Evolutionary conservation across 768 basidiomycete species (phyloP), one percentile per base, ranked within the genome.

Genomic region (Amanita polypyramis): DNA sequence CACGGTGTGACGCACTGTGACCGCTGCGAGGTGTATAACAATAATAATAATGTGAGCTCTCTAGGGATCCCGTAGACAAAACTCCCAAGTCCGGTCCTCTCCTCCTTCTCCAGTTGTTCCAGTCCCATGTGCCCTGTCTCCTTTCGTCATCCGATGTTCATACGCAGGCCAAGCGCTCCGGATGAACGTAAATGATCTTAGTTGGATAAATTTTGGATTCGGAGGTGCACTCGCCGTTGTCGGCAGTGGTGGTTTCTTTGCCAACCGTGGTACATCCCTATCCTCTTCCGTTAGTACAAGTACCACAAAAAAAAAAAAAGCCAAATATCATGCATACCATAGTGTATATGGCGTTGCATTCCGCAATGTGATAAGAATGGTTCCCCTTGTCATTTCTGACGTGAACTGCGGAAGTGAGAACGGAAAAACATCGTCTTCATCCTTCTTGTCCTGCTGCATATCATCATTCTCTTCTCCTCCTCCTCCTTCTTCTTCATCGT

Each of bases 111-210:
- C 85, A 10, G 78, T 87, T 66, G 62, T 82, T 21, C 75, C 78
- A 34, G 67, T 75, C 23, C 77, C 82, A 59, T 75, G 75, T 0
- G 62, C 86, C 60, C 77, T 72, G 67, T 77, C 89, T 4, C 94
- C 94, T 58, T 92, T 85, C 2, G 95, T 96, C 81, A 95, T 85
- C n/a, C 89, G 70, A 61, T 98, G 95, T 55, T 83, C 83, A 56
- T 97, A 98, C 1, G 89, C 91, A 41, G 75, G 77, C 80, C 91
- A 98, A 0, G 67, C 53, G 8, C 62, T 61, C 35, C 86, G 70
- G 35, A 79, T 68, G 59, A 98, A 97, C 14, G 62, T 69, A 62
- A 94, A 97, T 0, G 91, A 94, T 23, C 88, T 76, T 14, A 91
- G 61, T 9, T 85, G 71, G 2, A 62, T 73, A 60, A 85, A 98